Conservation (phyloP, 2,329 filamentous ascomycete species). For the Xylariales sp. region DNA sequence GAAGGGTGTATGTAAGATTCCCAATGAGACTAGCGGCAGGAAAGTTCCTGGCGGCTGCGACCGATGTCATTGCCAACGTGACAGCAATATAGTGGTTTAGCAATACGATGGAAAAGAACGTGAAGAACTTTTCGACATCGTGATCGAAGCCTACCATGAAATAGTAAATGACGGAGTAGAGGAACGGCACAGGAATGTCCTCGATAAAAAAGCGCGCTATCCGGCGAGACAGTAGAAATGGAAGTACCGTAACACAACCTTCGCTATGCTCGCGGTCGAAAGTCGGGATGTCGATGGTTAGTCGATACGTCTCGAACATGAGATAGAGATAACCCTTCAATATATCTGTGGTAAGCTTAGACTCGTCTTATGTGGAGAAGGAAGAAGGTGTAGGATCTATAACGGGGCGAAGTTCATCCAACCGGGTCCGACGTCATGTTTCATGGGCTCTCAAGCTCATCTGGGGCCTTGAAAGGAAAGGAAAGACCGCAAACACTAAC, state of each 20-base stretch:
- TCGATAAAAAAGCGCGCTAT: constrained; percentile 65
- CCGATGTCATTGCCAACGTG: constrained; percentile 64
- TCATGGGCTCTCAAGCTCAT: no score
- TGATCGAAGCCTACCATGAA: constrained; percentile 73
- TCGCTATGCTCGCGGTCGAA: constrained; percentile 75
- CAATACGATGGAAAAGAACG: constrained; percentile 64
- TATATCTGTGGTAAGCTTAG: no score
- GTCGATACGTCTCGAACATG: constrained; percentile 69
- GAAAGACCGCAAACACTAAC: no score
- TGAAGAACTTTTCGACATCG: constrained; percentile 61
- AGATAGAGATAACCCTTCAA: constrained; percentile 72
- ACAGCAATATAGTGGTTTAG: constrained; percentile 71
- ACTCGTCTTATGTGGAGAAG: no score
- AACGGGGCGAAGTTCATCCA: no score
- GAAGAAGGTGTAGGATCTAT: no score
- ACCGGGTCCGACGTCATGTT: no score
- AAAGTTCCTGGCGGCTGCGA: constrained; percentile 63
- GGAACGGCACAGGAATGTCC: constrained; percentile 66
- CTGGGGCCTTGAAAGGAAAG: no score
- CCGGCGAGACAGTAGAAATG: constrained; percentile 66
- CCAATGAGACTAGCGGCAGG: constrained; percentile 66
- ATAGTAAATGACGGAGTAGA: constrained; percentile 69
- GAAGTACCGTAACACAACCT: constrained; percentile 63
- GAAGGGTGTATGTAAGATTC: constrained; percentile 68
- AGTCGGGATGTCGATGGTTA: constrained; percentile 68